Percentiles rank a stretch among this genome's conserved stretches.
phyloP scores from a whole-genome alignment of 495 filamentous ascomycete genomes.

The Pyronema domesticum region DNA sequence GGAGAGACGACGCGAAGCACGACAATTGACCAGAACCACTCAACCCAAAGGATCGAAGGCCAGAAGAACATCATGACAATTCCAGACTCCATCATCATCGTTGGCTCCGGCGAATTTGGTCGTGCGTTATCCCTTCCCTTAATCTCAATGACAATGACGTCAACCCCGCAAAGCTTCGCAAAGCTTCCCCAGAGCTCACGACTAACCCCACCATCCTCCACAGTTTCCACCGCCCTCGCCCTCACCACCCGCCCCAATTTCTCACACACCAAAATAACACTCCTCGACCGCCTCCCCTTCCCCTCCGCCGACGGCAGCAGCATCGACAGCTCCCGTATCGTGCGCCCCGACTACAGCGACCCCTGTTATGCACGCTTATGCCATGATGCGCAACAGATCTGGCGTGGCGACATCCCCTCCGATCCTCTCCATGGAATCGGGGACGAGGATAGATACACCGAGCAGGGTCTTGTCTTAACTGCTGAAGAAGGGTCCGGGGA shows the following conservation, averaged over 20 bases:
- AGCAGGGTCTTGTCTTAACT: slow-evolving; percentile 57
- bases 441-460: slow-evolving; percentile 49
- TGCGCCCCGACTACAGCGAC: slow-evolving; percentile 68
- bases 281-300: slow-evolving; percentile 53
- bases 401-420: slow-evolving; percentile 36
- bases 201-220: neutral
- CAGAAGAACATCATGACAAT: slow-evolving; percentile 1
- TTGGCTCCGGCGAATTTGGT: slow-evolving; percentile 65
- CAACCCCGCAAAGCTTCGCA: too few relatives aligned
- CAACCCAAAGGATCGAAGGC: too few relatives aligned
- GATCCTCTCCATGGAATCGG: slow-evolving; percentile 31
- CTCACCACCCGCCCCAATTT: slow-evolving; percentile 40
- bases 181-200: too few relatives aligned
- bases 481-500: slow-evolving; percentile 36
- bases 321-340: slow-evolving; percentile 58
- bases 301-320: slow-evolving; percentile 52
- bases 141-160: neutral
- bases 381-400: slow-evolving; percentile 44
- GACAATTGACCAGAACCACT: too few relatives aligned
- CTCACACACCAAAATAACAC: slow-evolving; percentile 38
- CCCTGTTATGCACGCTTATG: slow-evolving; percentile 53
- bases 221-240: slow-evolving; percentile 44
- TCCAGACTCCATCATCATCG: slow-evolving; percentile 46
- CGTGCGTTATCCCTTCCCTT: slow-evolving; percentile 27
- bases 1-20: too few relatives aligned